Evolutionary conservation across 2,329 filamentous ascomycete genomes (phyloP).

Genomic region (Neofusicoccum sp.): DNA sequence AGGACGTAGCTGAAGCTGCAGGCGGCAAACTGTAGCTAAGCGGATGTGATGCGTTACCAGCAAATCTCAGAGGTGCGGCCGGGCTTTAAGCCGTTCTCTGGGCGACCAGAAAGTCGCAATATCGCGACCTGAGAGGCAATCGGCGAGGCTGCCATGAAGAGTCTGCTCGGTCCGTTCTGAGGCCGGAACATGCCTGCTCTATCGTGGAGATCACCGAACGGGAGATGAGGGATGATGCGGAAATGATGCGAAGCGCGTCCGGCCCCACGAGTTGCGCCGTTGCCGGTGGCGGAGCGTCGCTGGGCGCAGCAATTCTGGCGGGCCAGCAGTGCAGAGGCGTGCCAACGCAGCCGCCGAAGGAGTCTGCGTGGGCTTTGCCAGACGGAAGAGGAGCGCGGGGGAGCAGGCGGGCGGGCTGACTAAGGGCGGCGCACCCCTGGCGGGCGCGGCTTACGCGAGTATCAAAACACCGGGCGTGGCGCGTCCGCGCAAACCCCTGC

Average conservation of each 20-base stretch:
- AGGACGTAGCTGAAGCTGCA: not conserved
- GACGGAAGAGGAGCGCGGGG: not conserved
- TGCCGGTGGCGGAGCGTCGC: not conserved
- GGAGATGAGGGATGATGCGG: conserved; percentile 11
- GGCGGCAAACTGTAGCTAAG: not conserved
- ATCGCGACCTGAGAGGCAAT: not conserved
- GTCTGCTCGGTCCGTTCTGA: conserved; percentile 1
- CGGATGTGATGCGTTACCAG: too few species aligned
- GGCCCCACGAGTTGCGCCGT: not conserved
- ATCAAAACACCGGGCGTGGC: conserved; percentile 1
- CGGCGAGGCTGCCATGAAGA: not conserved
- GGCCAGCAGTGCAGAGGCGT: not conserved
- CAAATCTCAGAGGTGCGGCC: too few species aligned
- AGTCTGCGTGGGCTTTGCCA: not conserved
- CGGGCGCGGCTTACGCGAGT: not conserved
- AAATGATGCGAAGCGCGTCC: conserved; percentile 5
- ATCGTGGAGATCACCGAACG: conserved; percentile 3
- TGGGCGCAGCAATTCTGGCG: not conserved
- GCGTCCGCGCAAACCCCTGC: conserved; percentile 5
- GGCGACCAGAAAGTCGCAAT: not conserved
- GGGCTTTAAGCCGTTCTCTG: not conserved
- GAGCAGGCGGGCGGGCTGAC: not conserved
- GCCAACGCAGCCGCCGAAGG: not conserved
- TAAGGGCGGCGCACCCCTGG: not conserved
- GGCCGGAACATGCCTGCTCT: conserved; percentile 7